phyloP scores from a whole-genome alignment of 305 asterid species.

The Solanum chacoense region DNA sequence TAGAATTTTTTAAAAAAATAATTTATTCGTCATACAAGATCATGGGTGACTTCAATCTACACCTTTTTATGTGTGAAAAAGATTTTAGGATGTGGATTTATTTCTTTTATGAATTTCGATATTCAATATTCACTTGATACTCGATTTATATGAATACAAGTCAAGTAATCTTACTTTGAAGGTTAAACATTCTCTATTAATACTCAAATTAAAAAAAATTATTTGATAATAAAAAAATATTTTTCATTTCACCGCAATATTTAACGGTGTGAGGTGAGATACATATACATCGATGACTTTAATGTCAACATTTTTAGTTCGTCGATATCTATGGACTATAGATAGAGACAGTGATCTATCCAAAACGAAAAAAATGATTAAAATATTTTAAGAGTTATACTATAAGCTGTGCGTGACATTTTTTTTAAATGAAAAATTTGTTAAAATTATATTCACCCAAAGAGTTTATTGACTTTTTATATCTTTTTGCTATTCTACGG shows the following conservation, averaged over 20 bases:
- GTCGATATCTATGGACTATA: background rate
- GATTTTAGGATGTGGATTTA: background rate
- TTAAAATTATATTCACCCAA: background rate
- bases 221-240: background rate
- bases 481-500: background rate
- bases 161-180: background rate
- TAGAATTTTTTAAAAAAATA: background rate
- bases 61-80: background rate
- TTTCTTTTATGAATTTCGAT: background rate
- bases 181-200: background rate
- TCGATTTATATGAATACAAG: background rate
- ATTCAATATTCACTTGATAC: accelerated
- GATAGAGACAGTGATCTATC: background rate
- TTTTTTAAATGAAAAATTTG: background rate
- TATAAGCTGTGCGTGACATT: background rate
- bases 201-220: accelerated
- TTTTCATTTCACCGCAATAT: background rate
- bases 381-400: background rate
- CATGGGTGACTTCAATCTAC: background rate
- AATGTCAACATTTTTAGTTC: background rate
- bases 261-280: background rate
- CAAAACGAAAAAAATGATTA: background rate
- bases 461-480: background rate
- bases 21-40: background rate
- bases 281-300: background rate